Base-by-base conservation (phyloP, 192 early-diverging fungal genomes). In the Backusella morwellensis region DNA sequence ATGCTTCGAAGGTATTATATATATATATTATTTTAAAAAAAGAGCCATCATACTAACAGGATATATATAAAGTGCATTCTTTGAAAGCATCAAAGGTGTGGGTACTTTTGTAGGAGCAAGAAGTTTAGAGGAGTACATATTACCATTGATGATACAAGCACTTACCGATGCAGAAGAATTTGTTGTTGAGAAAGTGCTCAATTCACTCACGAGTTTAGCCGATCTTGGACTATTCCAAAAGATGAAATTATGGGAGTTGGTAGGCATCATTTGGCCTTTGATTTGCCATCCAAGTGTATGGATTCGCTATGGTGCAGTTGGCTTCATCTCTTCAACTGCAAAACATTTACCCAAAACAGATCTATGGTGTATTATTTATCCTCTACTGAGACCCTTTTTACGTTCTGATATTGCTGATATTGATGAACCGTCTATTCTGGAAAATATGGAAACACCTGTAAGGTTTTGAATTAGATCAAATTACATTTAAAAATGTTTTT, bases 21-120 rank as follows among this genome's bases (percentile, higher is more conserved):
- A 34, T 40, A n/a, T 9, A 69, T 29, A 54, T 36, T 17, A 17
- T 14, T 4, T 29, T 2, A 44, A 34, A 8, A 12, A 66, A 15
- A 32, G 32, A 32, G 32, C 32, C 32, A 32, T 3, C 11, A 11
- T 32, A 47, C 19, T 23, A 44, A 44, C 4, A 44, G 17, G 6
- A 0, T 5, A 15, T 32, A 6, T 50, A 32, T 32, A 63, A 44
- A 94, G 96, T 36, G 94, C 97, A 4, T 99, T 99, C 75, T 97
- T 96, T 68, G 97, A 99, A 72, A 94, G 93, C 54, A 92, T 97
- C 26, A 92, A 95, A 71, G 96, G 96, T 0, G 92, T 97, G 1
- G 95, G 93, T 1, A 94, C 91, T 1, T 95, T 95, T 82, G 91
- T 97, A 19, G 97, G 97, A 8, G 87, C 90, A 3, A 89, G 90